Conservation (phyloP, 2,329 filamentous ascomycete species). For the Colletotrichum agaves region DNA sequence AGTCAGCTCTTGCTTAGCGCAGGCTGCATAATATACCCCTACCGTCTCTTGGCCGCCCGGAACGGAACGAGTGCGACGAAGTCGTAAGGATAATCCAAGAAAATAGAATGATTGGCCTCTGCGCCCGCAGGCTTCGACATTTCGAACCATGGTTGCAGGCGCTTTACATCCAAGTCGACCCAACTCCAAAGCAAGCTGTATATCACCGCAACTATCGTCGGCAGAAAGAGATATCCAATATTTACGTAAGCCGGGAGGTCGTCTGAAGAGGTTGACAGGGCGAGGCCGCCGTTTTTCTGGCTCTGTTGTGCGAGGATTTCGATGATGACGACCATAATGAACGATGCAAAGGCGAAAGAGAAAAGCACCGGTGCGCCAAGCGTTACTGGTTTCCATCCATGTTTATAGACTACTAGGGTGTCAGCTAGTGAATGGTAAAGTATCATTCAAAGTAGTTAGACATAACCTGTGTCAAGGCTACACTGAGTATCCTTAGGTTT, state of each 20-base stretch:
- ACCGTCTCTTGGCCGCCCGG: constrained; percentile 43
- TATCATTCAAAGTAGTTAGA: too few relatives aligned
- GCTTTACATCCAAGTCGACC: constrained; percentile 68
- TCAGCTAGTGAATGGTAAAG: too few relatives aligned
- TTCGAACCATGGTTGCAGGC: constrained; percentile 70
- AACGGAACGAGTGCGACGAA: constrained; percentile 49
- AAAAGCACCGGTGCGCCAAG: constrained; percentile 50
- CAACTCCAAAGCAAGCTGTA: constrained; percentile 69
- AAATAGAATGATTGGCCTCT: constrained; percentile 54
- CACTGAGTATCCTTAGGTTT: constrained; percentile 10
- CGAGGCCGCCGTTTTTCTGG: constrained; percentile 52
- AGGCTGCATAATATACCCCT: too few relatives aligned
- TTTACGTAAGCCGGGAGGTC: constrained; percentile 49
- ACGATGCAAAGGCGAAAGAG: constrained; percentile 48
- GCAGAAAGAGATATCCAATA: constrained; percentile 61
- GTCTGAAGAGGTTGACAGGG: constrained; percentile 39
- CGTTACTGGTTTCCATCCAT: constrained; percentile 52
- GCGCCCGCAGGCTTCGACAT: constrained; percentile 60
- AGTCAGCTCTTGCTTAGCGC: background rate
- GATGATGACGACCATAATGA: constrained; percentile 54
- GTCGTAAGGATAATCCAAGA: constrained; percentile 63
- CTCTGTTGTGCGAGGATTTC: constrained; percentile 57
- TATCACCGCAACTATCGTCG: constrained; percentile 63
- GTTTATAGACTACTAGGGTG: constrained; percentile 4
- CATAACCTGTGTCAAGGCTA: constrained; percentile 25